Evolutionary conservation across 768 basidiomycete species (phyloP).

Genomic region (Lactarius tabidus): DNA sequence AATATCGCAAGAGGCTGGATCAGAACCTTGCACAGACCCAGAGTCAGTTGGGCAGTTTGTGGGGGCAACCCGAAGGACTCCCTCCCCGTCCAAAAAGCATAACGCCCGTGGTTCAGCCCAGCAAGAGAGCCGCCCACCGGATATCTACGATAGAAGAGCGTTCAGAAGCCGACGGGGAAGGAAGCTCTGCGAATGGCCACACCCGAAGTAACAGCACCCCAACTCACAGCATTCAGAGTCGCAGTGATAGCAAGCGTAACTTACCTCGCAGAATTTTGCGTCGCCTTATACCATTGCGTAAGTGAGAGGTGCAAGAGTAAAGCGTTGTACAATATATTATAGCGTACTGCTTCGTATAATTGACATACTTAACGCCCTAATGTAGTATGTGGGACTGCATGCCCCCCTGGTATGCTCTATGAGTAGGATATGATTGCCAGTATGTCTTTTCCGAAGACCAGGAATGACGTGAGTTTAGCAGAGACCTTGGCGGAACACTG

Average conservation of each 20-base stretch:
- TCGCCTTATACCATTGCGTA: too few species aligned
- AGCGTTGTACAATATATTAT: too few species aligned
- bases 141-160: background rate
- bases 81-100: background rate
- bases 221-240: background rate
- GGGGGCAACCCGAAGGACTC: background rate
- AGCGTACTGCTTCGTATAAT: too few species aligned
- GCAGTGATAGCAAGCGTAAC: background rate
- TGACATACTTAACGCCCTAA: too few species aligned
- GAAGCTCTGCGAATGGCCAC: background rate
- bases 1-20: background rate
- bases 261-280: background rate
- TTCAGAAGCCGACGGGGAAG: background rate
- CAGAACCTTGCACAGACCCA: background rate
- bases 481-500: too few species aligned
- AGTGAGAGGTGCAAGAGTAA: too few species aligned
- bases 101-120: background rate
- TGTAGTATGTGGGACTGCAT: too few species aligned
- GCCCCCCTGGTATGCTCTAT: too few species aligned
- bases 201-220: background rate
- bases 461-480: too few species aligned
- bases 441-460: too few species aligned
- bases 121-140: background rate
- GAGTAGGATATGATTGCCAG: too few species aligned
- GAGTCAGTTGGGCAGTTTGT: background rate